These are phyloP conservation scores for Colletotrichum lupini DNA, from an alignment of 2,329 filamentous ascomycete species.

Conservation along the genomic window DNA sequence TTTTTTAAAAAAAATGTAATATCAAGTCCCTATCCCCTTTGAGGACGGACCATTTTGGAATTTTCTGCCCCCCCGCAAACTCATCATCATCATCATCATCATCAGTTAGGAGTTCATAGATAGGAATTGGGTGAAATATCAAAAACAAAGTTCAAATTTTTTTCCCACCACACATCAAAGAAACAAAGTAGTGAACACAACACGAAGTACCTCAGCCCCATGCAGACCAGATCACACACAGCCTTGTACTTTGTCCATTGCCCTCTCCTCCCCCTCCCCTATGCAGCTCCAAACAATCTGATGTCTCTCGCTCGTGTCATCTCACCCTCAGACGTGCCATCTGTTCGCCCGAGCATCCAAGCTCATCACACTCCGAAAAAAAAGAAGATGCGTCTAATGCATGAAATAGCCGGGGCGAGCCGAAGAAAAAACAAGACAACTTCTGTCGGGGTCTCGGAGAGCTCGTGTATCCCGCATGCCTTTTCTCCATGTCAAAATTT, in stretches of 20 bases:
- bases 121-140: not conserved
- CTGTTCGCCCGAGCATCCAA: constrained; percentile 11
- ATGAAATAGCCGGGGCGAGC: constrained; percentile 9
- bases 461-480: constrained; percentile 12
- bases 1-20: not conserved
- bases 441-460: constrained; percentile 20
- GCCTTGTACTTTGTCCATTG: no score
- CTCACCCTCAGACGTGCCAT: constrained; percentile 12
- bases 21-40: not conserved
- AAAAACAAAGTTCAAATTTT: not conserved
- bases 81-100: no score
- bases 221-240: no score
- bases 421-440: not conserved
- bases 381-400: not conserved
- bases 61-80: not conserved
- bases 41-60: not conserved
- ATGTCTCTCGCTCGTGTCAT: constrained; percentile 7
- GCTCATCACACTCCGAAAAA: not conserved
- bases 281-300: not conserved
- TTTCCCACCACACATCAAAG: not conserved
- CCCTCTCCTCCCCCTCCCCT: not conserved
- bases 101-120: not conserved
- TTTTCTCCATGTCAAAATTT: not conserved
- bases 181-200: not conserved
- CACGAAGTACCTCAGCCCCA: not conserved